These are phyloP conservation scores for Colletotrichum plurivorum DNA, from an alignment of 2,329 filamentous ascomycete genomes.

Conservation along the genomic window DNA sequence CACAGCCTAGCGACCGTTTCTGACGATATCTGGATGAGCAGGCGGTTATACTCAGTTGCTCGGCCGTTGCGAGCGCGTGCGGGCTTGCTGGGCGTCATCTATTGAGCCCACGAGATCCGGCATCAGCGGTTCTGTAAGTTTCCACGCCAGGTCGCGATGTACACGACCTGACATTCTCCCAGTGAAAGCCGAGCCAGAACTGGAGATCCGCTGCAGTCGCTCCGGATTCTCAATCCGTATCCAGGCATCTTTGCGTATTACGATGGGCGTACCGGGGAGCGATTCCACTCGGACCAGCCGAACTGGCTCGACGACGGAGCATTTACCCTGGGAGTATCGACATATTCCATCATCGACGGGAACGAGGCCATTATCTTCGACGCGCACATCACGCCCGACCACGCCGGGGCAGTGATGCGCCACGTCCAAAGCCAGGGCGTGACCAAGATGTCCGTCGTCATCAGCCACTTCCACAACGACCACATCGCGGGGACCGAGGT, in stretches of 20 bases:
- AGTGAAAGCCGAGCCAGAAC: slow-evolving; percentile 19
- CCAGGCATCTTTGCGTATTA: slow-evolving; percentile 40
- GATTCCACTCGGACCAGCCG: slow-evolving; percentile 40
- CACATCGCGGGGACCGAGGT: slow-evolving; percentile 35
- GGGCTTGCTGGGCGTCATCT: slow-evolving; percentile 22
- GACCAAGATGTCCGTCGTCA: slow-evolving; percentile 32
- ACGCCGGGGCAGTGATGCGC: slow-evolving; percentile 39
- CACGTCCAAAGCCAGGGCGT: slow-evolving; percentile 35
- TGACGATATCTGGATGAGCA: neutral
- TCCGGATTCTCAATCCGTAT: slow-evolving; percentile 34
- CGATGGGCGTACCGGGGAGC: slow-evolving; percentile 38
- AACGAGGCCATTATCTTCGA: slow-evolving; percentile 41
- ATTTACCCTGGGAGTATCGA: slow-evolving; percentile 38
- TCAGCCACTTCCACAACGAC: slow-evolving; percentile 39
- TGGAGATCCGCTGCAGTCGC: slow-evolving; percentile 31
- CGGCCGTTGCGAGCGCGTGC: slow-evolving; percentile 14
- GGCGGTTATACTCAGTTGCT: slow-evolving; percentile 1
- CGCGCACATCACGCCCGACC: slow-evolving; percentile 38
- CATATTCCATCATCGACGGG: slow-evolving; percentile 38
- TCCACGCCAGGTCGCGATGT: neutral
- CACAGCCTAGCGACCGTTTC: too few species aligned
- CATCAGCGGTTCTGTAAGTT: neutral
- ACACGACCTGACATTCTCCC: neutral
- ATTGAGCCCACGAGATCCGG: neutral
- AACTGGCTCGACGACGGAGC: slow-evolving; percentile 42